Percentiles rank a stretch among this genome's conserved stretches.
Evolutionary conservation across 2,329 filamentous ascomycete species (phyloP).

Genomic region (Colletotrichum lupini): DNA sequence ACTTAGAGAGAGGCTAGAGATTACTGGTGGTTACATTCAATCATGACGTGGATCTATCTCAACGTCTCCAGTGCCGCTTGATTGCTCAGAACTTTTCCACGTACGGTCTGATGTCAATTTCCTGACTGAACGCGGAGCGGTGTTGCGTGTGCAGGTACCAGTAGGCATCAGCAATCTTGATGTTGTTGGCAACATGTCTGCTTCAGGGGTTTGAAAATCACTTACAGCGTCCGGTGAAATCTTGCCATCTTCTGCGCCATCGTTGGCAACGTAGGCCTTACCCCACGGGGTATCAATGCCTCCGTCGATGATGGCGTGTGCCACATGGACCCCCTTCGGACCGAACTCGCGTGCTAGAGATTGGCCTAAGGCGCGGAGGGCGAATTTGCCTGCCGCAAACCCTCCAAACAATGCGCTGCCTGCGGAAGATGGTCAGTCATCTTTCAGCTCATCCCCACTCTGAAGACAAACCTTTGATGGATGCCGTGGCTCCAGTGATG

Average conservation of each 20-base stretch:
- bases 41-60: neutral
- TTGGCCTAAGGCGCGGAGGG: conserved; percentile 78
- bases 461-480: conserved; percentile 75
- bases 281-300: conserved; percentile 84
- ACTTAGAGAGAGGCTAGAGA: conserved; percentile 5
- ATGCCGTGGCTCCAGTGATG: conserved; percentile 89
- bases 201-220: conserved; percentile 38
- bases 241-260: conserved; percentile 67
- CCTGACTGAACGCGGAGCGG: conserved; percentile 81
- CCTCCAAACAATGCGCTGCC: neutral
- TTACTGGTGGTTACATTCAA: neutral
- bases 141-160: conserved; percentile 88
- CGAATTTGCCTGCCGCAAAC: conserved; percentile 86
- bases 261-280: conserved; percentile 60
- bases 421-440: neutral
- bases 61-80: neutral
- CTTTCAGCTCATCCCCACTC: neutral
- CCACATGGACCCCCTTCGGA: conserved; percentile 84
- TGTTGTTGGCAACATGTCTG: conserved; percentile 23
- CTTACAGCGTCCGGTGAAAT: conserved; percentile 79
- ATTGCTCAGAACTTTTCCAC: conserved; percentile 76
- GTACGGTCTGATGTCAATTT: conserved; percentile 83
- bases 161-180: conserved; percentile 85
- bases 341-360: conserved; percentile 86
- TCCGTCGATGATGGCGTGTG: conserved; percentile 85